These are phyloP conservation scores for Grosmannia clavigera DNA, from an alignment of 2,329 filamentous ascomycete genomes.

Conservation along the genomic window DNA sequence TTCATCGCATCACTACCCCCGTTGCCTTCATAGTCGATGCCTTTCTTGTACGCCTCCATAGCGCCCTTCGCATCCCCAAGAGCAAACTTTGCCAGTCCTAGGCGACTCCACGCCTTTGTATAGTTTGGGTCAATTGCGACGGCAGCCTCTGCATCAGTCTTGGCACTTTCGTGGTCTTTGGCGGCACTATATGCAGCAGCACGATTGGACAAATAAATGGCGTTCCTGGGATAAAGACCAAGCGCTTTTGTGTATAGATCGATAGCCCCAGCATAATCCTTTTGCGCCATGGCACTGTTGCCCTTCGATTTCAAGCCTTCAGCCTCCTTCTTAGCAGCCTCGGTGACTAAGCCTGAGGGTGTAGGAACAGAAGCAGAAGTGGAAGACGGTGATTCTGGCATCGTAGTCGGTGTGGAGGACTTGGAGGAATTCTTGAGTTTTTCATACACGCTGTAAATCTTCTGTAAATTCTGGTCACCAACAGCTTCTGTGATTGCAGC, in stretches of 20 bases:
- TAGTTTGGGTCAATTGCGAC: constrained; percentile 81
- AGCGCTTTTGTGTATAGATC: constrained; percentile 82
- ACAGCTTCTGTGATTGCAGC: constrained; percentile 63
- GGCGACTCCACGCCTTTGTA: constrained; percentile 91
- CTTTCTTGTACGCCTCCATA: constrained; percentile 88
- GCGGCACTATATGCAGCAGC: constrained; percentile 84
- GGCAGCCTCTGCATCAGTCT: constrained; percentile 80
- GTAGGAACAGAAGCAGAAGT: constrained; percentile 17
- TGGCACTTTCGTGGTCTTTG: constrained; percentile 72
- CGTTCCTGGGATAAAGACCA: constrained; percentile 67
- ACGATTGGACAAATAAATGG: constrained; percentile 95
- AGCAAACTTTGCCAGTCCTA: constrained; percentile 84
- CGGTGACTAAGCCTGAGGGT: constrained; percentile 22
- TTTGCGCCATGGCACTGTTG: constrained; percentile 89
- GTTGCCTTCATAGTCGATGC: constrained; percentile 87
- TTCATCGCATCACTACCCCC: constrained; percentile 96
- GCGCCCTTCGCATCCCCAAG: constrained; percentile 81
- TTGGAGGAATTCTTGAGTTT: constrained; percentile 58
- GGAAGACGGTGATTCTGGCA: constrained; percentile 17
- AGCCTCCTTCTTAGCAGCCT: constrained; percentile 63
- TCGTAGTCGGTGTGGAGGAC: constrained; percentile 14
- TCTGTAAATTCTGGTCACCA: constrained; percentile 74
- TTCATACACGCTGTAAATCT: constrained; percentile 94
- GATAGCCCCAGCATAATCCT: constrained; percentile 76
- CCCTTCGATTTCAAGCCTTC: constrained; percentile 82